Evolutionary conservation across 495 filamentous ascomycete species (phyloP).

Genomic region (Aspergillus asperescens): DNA sequence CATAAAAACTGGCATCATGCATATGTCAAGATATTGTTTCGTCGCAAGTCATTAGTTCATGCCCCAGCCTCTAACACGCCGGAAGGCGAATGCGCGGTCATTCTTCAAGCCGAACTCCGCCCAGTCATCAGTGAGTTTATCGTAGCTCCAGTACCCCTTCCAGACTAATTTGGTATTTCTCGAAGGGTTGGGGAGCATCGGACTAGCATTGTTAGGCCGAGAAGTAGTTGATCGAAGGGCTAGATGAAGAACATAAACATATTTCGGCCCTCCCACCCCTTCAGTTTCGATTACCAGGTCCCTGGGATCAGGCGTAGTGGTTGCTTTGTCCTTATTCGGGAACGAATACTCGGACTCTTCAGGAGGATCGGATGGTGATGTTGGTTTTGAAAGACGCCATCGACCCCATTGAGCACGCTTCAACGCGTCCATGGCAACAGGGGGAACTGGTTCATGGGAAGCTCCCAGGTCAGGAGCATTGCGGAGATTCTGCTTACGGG

Average conservation of each 20-base stretch:
- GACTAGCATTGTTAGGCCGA: constrained; percentile 27
- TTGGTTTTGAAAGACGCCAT: constrained; percentile 51
- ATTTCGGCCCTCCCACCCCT: constrained; percentile 61
- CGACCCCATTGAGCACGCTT: constrained; percentile 57
- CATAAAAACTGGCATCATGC: not conserved
- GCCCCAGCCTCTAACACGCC: constrained; percentile 60
- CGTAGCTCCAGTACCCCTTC: constrained; percentile 91
- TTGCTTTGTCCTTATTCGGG: constrained; percentile 10
- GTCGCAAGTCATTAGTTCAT: constrained; percentile 22
- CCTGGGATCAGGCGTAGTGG: constrained; percentile 24
- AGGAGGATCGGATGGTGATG: constrained; percentile 17
- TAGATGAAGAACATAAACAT: constrained; percentile 76
- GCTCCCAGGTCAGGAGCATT: constrained; percentile 35
- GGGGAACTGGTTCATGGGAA: constrained; percentile 30
- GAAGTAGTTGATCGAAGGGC: constrained; percentile 56
- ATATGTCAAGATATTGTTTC: not conserved
- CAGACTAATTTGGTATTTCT: constrained; percentile 81
- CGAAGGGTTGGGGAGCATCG: constrained; percentile 29
- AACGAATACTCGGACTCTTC: constrained; percentile 8
- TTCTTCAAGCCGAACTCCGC: constrained; percentile 78
- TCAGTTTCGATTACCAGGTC: constrained; percentile 80
- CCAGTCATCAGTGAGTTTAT: constrained; percentile 84
- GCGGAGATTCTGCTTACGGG: constrained; percentile 30
- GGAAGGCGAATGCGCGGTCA: constrained; percentile 82
- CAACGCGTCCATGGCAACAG: constrained; percentile 43